A percentile compares a stretch with the other conserved stretches of the same genome.
phyloP scores from a whole-genome alignment of 495 filamentous ascomycete species.

The Rhizodiscina lignyota region DNA sequence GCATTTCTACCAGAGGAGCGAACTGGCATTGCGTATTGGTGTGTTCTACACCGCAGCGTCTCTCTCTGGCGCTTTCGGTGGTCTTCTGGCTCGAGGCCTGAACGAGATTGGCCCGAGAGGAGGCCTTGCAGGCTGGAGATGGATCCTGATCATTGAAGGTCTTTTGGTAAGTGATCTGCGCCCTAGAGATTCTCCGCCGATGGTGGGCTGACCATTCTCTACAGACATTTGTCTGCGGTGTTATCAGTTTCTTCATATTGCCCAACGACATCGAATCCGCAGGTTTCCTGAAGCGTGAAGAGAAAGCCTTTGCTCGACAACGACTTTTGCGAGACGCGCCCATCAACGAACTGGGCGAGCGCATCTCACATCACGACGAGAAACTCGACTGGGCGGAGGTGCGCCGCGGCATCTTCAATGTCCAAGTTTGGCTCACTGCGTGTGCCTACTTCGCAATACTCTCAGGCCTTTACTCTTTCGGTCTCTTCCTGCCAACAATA shows the following conservation, averaged over 20 bases:
- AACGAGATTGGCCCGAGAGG: conserved; percentile 26
- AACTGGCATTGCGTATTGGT: conserved; percentile 10
- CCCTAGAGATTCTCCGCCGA: too few relatives aligned
- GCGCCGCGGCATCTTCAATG: conserved; percentile 8
- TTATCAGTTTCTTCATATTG: conserved; percentile 1
- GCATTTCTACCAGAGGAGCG: conserved; percentile 8
- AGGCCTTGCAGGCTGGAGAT: conserved; percentile 15
- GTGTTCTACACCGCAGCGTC: conserved; percentile 12
- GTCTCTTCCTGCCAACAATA: conserved; percentile 12
- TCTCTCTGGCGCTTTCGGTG: conserved; percentile 11
- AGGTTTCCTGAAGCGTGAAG: conserved; percentile 4
- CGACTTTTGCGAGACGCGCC: conserved; percentile 21
- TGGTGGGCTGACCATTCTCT: too few relatives aligned
- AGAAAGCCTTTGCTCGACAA: conserved; percentile 23
- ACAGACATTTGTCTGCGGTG: conserved; percentile 5
- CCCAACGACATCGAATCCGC: conserved; percentile 11
- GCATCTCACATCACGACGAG: conserved; percentile 7
- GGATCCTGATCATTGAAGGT: conserved; percentile 12
- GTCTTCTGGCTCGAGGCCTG: conserved; percentile 26
- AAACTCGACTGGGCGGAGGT: conserved; percentile 14
- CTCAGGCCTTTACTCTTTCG: conserved; percentile 11
- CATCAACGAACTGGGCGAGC: neutral
- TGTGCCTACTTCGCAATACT: conserved; percentile 13
- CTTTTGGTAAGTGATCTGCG: too few relatives aligned
- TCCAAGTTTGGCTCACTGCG: conserved; percentile 28